Conservation (phyloP, 805 yeast species). For the Starmerella ratchasimensis region DNA sequence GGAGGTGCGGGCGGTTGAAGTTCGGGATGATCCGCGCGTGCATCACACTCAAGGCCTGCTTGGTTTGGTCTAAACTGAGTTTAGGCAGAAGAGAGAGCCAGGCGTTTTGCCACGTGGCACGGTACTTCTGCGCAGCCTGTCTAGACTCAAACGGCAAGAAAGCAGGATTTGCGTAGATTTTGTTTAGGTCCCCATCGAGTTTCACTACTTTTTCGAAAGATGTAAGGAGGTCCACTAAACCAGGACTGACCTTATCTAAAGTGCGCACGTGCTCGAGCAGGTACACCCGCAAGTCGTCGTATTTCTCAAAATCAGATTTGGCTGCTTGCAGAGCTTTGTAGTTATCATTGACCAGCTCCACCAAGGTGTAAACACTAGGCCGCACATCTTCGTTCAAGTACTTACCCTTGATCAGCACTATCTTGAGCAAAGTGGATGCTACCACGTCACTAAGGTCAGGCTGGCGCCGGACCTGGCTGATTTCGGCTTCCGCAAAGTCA, state of each 20-base stretch:
- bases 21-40: slow-evolving; percentile 78
- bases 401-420: slow-evolving; percentile 38
- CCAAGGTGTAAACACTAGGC: slow-evolving; percentile 30
- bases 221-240: slow-evolving; percentile 8
- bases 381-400: slow-evolving; percentile 40
- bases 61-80: slow-evolving; percentile 43
- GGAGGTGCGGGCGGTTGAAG: slow-evolving; percentile 59
- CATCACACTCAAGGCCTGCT: slow-evolving; percentile 50
- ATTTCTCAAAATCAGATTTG: slow-evolving; percentile 26
- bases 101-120: slow-evolving; percentile 46
- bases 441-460: slow-evolving; percentile 2
- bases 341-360: slow-evolving; percentile 27
- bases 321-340: slow-evolving; percentile 22
- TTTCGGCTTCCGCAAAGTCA: slow-evolving; percentile 6
- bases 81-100: slow-evolving; percentile 48
- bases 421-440: slow-evolving; percentile 39
- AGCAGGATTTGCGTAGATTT: slow-evolving; percentile 1
- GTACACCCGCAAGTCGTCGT: slow-evolving; percentile 58
- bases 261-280: slow-evolving; percentile 3
- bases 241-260: not conserved
- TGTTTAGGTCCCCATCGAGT: slow-evolving; percentile 9
- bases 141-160: slow-evolving; percentile 5
- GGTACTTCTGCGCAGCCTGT: slow-evolving; percentile 12
- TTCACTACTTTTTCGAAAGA: slow-evolving; percentile 9
- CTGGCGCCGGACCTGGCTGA: not conserved